Percentiles rank a stretch among this genome's conserved stretches.
These are phyloP conservation scores for Microthlaspi erraticum DNA, from an alignment of 345 rosid genomes.

Conservation along the genomic window DNA sequence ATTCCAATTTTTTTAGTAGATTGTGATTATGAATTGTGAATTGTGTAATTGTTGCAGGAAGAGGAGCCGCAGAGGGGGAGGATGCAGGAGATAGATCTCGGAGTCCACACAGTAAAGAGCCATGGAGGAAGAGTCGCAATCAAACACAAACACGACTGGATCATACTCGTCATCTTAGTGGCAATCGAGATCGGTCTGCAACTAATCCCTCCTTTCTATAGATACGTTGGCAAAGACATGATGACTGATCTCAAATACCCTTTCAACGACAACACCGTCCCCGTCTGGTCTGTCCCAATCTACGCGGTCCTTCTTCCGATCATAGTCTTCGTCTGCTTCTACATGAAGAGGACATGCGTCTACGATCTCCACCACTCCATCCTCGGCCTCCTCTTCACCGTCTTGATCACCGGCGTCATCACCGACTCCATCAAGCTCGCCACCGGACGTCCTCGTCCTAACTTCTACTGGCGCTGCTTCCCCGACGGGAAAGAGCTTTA, in stretches of 20 bases:
- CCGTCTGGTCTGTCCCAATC: slow-evolving; percentile 72
- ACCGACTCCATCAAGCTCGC: slow-evolving; percentile 80
- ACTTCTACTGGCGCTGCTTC: slow-evolving; percentile 98
- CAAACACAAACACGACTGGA: slow-evolving; percentile 75
- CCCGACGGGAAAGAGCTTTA: slow-evolving; percentile 79
- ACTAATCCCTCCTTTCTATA: slow-evolving; percentile 71
- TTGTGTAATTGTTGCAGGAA: slow-evolving; percentile 13
- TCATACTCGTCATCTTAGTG: slow-evolving; percentile 62
- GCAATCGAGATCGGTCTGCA: slow-evolving; percentile 50
- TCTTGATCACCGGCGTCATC: slow-evolving; percentile 70
- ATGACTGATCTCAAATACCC: slow-evolving; percentile 84
- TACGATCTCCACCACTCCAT: slow-evolving; percentile 84
- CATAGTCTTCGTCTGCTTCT: slow-evolving; percentile 54
- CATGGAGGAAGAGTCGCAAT: slow-evolving; percentile 70
- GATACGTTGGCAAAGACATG: slow-evolving; percentile 82
- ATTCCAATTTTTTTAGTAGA: too few relatives aligned
- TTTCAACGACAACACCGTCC: slow-evolving; percentile 65
- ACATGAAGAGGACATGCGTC: slow-evolving; percentile 59
- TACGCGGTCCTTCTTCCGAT: slow-evolving; percentile 73
- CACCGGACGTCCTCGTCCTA: slow-evolving; percentile 86
- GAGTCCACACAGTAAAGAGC: slow-evolving; percentile 54
- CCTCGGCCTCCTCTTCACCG: slow-evolving; percentile 73
- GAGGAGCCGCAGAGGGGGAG: slow-evolving; percentile 42
- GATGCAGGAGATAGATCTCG: slow-evolving; percentile 56
- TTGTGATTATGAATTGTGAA: slow-evolving; percentile 15